A percentile compares a stretch with the other conserved stretches of the same genome.
Evolutionary conservation across 192 early-diverging fungal species (phyloP).

Genomic region (Spizellomyces sp.): DNA sequence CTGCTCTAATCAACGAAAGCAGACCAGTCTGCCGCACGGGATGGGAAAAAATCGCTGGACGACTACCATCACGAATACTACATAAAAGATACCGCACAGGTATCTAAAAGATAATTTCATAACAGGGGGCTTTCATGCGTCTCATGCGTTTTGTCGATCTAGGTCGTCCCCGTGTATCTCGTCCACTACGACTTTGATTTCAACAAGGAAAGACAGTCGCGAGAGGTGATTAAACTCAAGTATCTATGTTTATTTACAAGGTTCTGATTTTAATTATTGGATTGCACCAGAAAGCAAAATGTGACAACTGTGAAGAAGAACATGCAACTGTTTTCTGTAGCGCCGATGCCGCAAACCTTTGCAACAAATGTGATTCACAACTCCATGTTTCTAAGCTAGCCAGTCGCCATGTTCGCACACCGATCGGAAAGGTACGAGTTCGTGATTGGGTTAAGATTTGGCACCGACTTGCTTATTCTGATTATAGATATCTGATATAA

Average conservation of each 20-base stretch:
- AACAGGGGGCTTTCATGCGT: too few species aligned
- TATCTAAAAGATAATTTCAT: background rate
- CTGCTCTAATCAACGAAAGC: conserved; percentile 4
- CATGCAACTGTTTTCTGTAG: conserved; percentile 57
- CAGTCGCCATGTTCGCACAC: conserved; percentile 49
- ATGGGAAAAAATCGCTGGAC: conserved; percentile 3
- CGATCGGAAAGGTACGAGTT: conserved; percentile 49
- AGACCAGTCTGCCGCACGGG: conserved; percentile 12
- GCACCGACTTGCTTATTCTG: background rate
- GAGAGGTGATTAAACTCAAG: conserved; percentile 43
- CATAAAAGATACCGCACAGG: conserved; percentile 53
- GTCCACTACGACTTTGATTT: conserved; percentile 58
- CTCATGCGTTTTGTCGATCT: too few species aligned
- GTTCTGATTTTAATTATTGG: conserved; percentile 1
- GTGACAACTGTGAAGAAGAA: conserved; percentile 63
- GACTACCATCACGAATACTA: conserved; percentile 55
- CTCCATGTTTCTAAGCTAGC: conserved; percentile 59
- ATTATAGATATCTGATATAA: conserved; percentile 9
- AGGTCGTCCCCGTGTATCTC: conserved; percentile 59
- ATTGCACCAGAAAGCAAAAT: conserved; percentile 49
- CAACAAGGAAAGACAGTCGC: conserved; percentile 44
- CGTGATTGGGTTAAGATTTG: background rate
- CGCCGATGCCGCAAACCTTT: conserved; percentile 59
- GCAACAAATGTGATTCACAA: conserved; percentile 57
- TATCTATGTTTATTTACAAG: background rate